Conservation (phyloP, 202 grass and related monocot genomes). For the Saccharum hybrid region DNA sequence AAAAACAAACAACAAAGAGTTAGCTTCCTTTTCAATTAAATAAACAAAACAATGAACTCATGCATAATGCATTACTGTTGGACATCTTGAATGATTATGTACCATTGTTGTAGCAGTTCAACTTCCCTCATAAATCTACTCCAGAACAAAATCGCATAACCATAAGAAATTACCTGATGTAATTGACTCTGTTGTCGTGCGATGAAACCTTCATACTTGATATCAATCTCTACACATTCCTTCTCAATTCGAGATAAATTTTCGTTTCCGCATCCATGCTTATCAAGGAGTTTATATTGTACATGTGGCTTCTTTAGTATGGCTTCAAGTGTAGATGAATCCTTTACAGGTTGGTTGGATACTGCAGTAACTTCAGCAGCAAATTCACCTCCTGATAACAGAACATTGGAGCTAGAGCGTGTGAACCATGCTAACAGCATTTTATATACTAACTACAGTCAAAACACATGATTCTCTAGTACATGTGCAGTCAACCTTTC, state of each 20-base stretch:
- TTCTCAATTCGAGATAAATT: constrained; percentile 82
- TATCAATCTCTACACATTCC: constrained; percentile 98
- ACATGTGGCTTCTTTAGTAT: constrained; percentile 95
- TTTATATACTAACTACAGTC: neutral
- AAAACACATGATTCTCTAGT: neutral
- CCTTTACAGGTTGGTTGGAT: constrained; percentile 83
- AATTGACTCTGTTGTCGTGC: constrained; percentile 81
- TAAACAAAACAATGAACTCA: constrained; percentile 34
- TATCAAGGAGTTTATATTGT: constrained; percentile 91
- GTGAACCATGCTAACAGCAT: constrained; percentile 1
- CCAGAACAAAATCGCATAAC: constrained; percentile 12
- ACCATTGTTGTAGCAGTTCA: constrained; percentile 23
- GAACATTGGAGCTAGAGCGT: constrained; percentile 22
- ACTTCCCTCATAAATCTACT: constrained; percentile 4
- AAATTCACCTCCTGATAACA: constrained; percentile 74
- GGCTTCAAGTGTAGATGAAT: constrained; percentile 76
- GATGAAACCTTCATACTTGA: constrained; percentile 92
- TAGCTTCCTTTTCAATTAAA: constrained; percentile 11
- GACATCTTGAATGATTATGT: constrained; percentile 12
- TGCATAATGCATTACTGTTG: neutral
- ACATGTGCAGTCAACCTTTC: neutral
- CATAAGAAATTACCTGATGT: constrained; percentile 70
- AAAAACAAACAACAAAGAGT: neutral
- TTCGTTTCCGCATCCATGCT: constrained; percentile 80
- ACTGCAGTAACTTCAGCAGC: constrained; percentile 64